A percentile compares a stretch with the other conserved stretches of the same genome.
These are phyloP conservation scores for Fusarium robinianum DNA, from an alignment of 2,329 filamentous ascomycete genomes.

Conservation along the genomic window DNA sequence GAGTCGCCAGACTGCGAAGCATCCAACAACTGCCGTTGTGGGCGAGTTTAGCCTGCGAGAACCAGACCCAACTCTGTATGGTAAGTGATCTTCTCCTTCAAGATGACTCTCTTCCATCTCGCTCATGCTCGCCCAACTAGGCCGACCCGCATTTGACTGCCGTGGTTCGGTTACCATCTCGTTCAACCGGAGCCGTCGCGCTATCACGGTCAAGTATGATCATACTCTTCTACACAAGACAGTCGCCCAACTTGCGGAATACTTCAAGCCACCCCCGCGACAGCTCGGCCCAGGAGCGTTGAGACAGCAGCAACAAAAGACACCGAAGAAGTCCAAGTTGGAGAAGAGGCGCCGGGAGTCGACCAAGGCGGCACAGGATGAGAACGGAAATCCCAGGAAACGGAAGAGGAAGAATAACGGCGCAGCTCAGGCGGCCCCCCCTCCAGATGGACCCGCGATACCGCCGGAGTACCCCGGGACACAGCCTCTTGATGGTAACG, in stretches of 20 bases:
- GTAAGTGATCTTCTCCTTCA: too few species aligned
- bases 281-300: slow-evolving; percentile 35
- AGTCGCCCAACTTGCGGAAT: slow-evolving; percentile 54
- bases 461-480: slow-evolving; percentile 20
- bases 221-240: slow-evolving; percentile 62
- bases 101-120: neutral
- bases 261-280: slow-evolving; percentile 52
- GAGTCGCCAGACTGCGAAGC: slow-evolving; percentile 52
- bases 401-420: slow-evolving; percentile 37
- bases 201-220: slow-evolving; percentile 58
- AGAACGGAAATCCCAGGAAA: slow-evolving; percentile 35
- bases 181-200: slow-evolving; percentile 53
- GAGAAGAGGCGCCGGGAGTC: slow-evolving; percentile 35
- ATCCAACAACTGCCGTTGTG: slow-evolving; percentile 46
- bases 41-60: slow-evolving; percentile 56
- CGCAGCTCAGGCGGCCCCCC: slow-evolving; percentile 20
- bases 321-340: slow-evolving; percentile 36
- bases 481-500: slow-evolving; percentile 10
- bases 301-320: slow-evolving; percentile 35
- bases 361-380: slow-evolving; percentile 30
- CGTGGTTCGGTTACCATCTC: slow-evolving; percentile 55
- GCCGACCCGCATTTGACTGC: slow-evolving; percentile 63
- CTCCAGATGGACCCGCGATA: slow-evolving; percentile 15
- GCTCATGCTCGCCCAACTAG: slow-evolving; percentile 36
- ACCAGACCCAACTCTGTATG: slow-evolving; percentile 50